phyloP scores from a whole-genome alignment of 148 eudicot species.

The Nepenthes gracilis region DNA sequence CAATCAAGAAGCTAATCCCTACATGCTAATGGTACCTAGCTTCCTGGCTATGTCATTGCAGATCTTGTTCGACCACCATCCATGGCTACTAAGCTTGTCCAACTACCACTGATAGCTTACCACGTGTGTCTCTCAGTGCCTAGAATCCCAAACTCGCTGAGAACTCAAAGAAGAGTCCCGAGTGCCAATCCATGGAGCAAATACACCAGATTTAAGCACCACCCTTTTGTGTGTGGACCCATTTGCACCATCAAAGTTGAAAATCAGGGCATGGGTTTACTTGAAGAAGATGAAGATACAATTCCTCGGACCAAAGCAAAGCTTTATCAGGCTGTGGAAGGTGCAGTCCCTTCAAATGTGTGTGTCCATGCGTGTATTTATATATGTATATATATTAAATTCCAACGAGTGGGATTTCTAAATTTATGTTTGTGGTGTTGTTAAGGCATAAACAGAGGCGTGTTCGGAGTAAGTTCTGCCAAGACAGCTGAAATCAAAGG shows the following conservation, averaged over 20 bases:
- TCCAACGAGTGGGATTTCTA: neutral
- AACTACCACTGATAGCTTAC: conserved; percentile 36
- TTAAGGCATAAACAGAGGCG: conserved; percentile 77
- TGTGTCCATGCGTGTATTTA: neutral
- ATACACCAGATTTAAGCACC: conserved; percentile 13
- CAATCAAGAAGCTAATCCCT: neutral
- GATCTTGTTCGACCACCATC: no score
- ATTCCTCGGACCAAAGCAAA: conserved; percentile 31
- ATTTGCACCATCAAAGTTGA: conserved; percentile 22
- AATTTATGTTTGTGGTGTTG: neutral
- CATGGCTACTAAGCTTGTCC: conserved; percentile 34
- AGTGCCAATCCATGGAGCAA: conserved; percentile 13
- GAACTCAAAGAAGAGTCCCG: conserved; percentile 14
- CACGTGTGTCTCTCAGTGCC: conserved; percentile 25
- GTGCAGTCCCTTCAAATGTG: conserved; percentile 9
- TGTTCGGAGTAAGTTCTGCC: conserved; percentile 62
- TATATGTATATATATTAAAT: neutral
- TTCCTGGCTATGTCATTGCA: no score
- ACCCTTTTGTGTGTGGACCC: conserved; percentile 13
- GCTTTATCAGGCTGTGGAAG: conserved; percentile 46
- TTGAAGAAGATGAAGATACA: conserved; percentile 19
- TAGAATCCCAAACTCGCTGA: conserved; percentile 6
- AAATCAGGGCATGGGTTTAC: conserved; percentile 25
- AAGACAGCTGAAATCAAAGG: conserved; percentile 62
- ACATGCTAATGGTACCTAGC: no score